Evolutionary conservation across 306 rosid genomes (phyloP).

Genomic region (Cyamopsis tetragonoloba): DNA sequence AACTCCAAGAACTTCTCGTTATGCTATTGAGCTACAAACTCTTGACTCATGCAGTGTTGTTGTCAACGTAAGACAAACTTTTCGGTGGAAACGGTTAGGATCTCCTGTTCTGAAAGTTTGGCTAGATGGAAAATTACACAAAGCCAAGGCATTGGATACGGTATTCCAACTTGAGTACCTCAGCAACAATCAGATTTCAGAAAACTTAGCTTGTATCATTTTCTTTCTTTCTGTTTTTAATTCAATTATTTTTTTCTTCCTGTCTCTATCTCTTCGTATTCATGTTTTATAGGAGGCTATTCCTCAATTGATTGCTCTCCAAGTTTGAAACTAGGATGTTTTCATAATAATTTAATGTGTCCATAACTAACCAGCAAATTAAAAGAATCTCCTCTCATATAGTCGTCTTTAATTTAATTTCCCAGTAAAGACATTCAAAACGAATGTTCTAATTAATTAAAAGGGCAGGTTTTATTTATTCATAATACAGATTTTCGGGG

Average conservation of each 20-base stretch:
- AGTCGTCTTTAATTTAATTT: too few relatives aligned
- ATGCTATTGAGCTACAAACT: too few relatives aligned
- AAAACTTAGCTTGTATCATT: constrained; percentile 1
- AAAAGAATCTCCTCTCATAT: too few relatives aligned
- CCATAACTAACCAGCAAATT: background rate
- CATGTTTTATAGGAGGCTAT: background rate
- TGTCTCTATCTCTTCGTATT: background rate
- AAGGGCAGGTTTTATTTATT: background rate
- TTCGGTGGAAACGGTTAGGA: constrained; percentile 7
- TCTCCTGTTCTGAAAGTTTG: background rate
- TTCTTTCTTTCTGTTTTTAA: too few relatives aligned
- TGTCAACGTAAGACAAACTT: background rate
- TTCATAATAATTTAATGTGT: background rate
- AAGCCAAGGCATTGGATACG: background rate
- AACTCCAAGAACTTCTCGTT: too few relatives aligned
- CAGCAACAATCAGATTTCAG: background rate
- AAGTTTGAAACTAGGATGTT: constrained; percentile 19
- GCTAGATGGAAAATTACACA: background rate
- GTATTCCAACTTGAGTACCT: background rate
- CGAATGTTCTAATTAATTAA: background rate
- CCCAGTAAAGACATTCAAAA: background rate
- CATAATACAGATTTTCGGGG: too few relatives aligned
- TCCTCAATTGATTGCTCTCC: background rate
- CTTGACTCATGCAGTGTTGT: background rate
- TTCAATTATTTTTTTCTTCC: background rate